Conservation (phyloP, 306 rosid species). For the Prunus armeniaca region DNA sequence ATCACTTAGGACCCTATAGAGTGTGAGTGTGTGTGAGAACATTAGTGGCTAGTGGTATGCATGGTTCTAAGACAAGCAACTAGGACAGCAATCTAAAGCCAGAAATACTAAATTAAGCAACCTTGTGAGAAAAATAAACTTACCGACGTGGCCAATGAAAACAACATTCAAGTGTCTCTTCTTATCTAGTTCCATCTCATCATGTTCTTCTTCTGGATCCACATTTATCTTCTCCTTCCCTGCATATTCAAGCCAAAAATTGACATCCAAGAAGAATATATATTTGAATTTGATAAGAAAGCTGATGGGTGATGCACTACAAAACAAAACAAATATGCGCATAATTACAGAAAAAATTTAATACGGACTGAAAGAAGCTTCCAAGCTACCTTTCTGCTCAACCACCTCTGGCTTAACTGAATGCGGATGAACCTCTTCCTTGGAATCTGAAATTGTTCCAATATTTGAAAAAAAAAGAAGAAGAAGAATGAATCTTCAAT, state of each 20-base stretch:
- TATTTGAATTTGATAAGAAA: slow-evolving; percentile 4
- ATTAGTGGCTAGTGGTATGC: not conserved
- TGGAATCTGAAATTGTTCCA: slow-evolving; percentile 45
- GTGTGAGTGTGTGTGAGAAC: too few relatives aligned
- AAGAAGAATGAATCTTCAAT: not conserved
- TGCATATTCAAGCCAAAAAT: slow-evolving; percentile 34
- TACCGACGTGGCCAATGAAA: slow-evolving; percentile 97
- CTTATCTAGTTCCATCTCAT: slow-evolving; percentile 26
- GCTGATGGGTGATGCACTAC: not conserved
- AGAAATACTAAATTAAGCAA: not conserved
- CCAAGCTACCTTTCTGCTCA: slow-evolving; percentile 55
- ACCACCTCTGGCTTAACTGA: slow-evolving; percentile 26
- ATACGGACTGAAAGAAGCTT: slow-evolving; percentile 5
- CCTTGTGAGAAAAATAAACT: slow-evolving; percentile 16
- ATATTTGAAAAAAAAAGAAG: not conserved
- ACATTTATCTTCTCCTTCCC: slow-evolving; percentile 51
- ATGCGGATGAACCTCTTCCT: slow-evolving; percentile 34
- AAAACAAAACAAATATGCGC: slow-evolving; percentile 10
- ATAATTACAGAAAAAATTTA: not conserved
- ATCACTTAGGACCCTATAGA: not conserved
- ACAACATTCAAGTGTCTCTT: slow-evolving; percentile 92
- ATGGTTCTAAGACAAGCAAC: not conserved
- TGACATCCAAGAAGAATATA: slow-evolving; percentile 18
- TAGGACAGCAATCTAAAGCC: not conserved
- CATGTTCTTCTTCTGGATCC: slow-evolving; percentile 28